A percentile compares a stretch with the other conserved stretches of the same genome.
Conservation (phyloP, 768 basidiomycete genomes). For the Polyporus arcularius region DNA sequence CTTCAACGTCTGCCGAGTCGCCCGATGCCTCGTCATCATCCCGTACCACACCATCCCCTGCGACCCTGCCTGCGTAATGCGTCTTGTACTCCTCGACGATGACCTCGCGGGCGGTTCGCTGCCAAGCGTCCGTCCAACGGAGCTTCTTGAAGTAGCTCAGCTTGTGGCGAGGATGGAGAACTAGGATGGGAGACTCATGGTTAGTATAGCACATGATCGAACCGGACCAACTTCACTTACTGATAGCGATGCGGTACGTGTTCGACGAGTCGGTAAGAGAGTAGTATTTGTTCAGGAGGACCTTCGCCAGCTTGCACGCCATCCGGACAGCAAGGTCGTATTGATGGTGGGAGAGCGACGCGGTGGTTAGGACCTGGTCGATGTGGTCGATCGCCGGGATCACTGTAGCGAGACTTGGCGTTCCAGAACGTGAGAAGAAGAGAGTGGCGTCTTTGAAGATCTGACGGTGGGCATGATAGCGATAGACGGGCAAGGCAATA, state of each 20-base stretch:
- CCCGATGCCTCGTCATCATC: no score
- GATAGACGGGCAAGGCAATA: no score
- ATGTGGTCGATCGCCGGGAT: conserved; percentile 31
- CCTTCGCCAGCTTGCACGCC: background rate
- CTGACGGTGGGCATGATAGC: no score
- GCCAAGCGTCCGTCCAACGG: conserved; percentile 4
- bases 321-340: background rate
- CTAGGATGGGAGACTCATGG: background rate
- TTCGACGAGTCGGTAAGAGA: conserved; percentile 23
- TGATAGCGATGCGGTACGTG: conserved; percentile 28
- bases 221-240: conserved; percentile 18
- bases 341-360: background rate
- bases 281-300: conserved; percentile 16
- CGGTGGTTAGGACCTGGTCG: conserved; percentile 26
- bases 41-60: no score
- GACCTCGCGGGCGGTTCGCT: background rate
- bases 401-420: conserved; percentile 27
- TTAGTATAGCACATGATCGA: no score
- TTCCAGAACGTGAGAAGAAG: conserved; percentile 28
- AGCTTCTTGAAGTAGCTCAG: conserved; percentile 8
- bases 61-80: no score
- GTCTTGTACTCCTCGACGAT: background rate
- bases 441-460: conserved; percentile 24
- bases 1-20: no score
- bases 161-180: conserved; percentile 15